These are phyloP conservation scores for Lipomyces yamadae DNA, from an alignment of 805 yeast species.

Conservation along the genomic window DNA sequence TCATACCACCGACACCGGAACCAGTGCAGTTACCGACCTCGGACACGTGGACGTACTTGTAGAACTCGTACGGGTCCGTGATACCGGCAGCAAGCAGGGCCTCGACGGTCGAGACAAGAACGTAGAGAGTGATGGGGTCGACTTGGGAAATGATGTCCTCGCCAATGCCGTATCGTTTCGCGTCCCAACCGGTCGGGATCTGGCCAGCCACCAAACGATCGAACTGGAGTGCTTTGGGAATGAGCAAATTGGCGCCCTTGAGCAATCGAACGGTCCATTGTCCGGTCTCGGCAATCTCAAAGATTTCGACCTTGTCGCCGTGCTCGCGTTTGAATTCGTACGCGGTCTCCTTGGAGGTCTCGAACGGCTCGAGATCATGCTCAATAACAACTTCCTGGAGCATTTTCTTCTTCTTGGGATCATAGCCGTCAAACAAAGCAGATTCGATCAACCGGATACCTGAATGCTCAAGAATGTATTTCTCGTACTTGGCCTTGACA, in stretches of 20 bases:
- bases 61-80: constrained; percentile 98
- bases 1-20: constrained; percentile 99
- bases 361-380: constrained; percentile 95
- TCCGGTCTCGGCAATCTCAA: constrained; percentile 85
- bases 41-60: constrained; percentile 96
- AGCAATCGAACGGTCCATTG: constrained; percentile 88
- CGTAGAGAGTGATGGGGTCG: constrained; percentile 92
- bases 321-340: constrained; percentile 92
- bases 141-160: constrained; percentile 94
- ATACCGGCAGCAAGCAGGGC: constrained; percentile 93
- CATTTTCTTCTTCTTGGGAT: constrained; percentile 90
- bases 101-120: constrained; percentile 91
- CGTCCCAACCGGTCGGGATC: constrained; percentile 98
- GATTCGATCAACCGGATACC: constrained; percentile 98
- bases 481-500: constrained; percentile 89
- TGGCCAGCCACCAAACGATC: constrained; percentile 76
- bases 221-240: constrained; percentile 84
- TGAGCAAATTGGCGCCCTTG: constrained; percentile 87
- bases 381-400: constrained; percentile 95
- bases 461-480: constrained; percentile 83
- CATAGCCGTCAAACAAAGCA: constrained; percentile 89
- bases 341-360: constrained; percentile 93
- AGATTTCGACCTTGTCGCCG: constrained; percentile 90
- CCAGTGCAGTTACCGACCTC: constrained; percentile 99
- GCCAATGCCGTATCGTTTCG: constrained; percentile 89